Conservation (phyloP, 495 filamentous ascomycete species). For the Cercophora scortea region DNA sequence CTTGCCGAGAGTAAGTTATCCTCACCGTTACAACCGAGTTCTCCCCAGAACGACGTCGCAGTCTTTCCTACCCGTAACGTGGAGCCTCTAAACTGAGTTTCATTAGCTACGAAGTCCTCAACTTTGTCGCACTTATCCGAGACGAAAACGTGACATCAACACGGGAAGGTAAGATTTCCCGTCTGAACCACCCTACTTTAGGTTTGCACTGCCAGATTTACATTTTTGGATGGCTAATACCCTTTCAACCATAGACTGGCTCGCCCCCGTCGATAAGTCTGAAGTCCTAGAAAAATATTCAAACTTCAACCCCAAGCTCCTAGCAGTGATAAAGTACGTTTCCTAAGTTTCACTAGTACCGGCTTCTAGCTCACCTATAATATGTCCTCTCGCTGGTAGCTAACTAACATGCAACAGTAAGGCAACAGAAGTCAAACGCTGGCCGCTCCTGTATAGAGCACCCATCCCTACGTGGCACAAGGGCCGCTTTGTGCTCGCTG, state of each 20-base stretch:
- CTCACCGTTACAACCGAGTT: too few relatives aligned
- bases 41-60: too few relatives aligned
- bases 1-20: conserved; percentile 26
- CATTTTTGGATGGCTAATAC: too few relatives aligned
- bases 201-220: too few relatives aligned
- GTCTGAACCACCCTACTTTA: too few relatives aligned
- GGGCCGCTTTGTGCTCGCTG: conserved; percentile 31
- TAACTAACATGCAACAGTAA: conserved; percentile 1
- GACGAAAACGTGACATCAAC: not conserved
- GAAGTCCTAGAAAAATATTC: conserved; percentile 12
- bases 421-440: conserved; percentile 34
- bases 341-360: not conserved
- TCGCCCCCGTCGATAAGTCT: conserved; percentile 13
- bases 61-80: too few relatives aligned
- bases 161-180: conserved; percentile 1
- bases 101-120: conserved; percentile 26
- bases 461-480: conserved; percentile 26
- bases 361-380: too few relatives aligned
- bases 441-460: conserved; percentile 34
- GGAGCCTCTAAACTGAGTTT: too few relatives aligned
- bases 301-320: conserved; percentile 12
- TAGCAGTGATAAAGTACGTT: conserved; percentile 12
- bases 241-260: conserved; percentile 13
- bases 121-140: conserved; percentile 20
- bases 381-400: too few relatives aligned